Evolutionary conservation across 257 asterid genomes (phyloP), one percentile per base, ranked within the genome.

Genomic region (Eustoma russellianum): DNA sequence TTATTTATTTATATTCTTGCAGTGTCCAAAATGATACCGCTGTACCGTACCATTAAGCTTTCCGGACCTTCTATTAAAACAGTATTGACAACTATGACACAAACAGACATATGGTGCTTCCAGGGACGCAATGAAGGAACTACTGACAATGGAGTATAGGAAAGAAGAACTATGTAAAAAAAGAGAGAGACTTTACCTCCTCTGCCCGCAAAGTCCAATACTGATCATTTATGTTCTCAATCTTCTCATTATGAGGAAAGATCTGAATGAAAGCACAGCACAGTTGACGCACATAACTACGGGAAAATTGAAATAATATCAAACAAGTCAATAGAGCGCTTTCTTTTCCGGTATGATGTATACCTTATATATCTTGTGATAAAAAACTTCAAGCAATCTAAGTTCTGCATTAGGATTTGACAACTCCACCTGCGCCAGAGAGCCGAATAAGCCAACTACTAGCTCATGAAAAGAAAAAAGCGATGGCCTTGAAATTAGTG

Each of bases 191-290:
- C 50, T 68, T 68, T 46, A 79, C 95, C 94, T 89, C 97, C 74
- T 89, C 97, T 33, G 95, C 94, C 56, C 95, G 90, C 74, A 89
- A 55, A 13, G 95, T 89, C 97, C 97, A 89, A 73, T 86, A 86
- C 53, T 89, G 95, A 67, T 86, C 94, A 73, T 86, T 86, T 67
- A 89, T 89, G 66, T 89, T 86, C 70, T 89, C 97, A 66, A 86
- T 89, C 70, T 83, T 89, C 74, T 86, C 97, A 54, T 56, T 74
- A 56, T 61, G 62, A 33, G 97, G 97, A 53, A 89, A 83, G 55
- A 89, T 81, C 97, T 89, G 90, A 75, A 76, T 55, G 70, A 58
- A 24, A 12, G 35, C 41, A 33, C 51, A 56, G 11, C 40, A 62
- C 2, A 41, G 56, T 11, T 64, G 16, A 50, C 17, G 41, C 43